Base-by-base conservation (phyloP, 768 basidiomycete species). In the Lenzites betulinus region DNA sequence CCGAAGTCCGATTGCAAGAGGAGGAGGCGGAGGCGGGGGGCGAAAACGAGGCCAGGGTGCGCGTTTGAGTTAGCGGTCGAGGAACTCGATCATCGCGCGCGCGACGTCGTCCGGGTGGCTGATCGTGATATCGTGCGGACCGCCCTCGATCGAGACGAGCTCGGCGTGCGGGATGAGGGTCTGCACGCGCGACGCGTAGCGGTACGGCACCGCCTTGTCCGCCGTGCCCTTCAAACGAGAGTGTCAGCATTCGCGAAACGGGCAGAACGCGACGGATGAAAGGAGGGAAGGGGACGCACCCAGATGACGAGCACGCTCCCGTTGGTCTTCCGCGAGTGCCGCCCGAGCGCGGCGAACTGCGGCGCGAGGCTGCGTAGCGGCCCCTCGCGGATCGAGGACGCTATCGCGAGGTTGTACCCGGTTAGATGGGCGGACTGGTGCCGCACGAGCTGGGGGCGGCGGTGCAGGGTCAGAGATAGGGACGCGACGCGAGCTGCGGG, bases 361-460 rank as follows among this genome's bases (percentile, higher is more conserved):
- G 79, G 70, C 1, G 71, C 73, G 55, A 86, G 81, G 5, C 88
- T 87, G 39, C 89, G 83, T 28, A 91, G 76, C 15, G 90, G 89
- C 1, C 89, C 89, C 39, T 88, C 82, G 35, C 89, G 81, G 25
- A 92, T 75, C 3, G 85, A 89, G 5, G 89, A 90, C 0, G 89
- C 89, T n/a, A 92, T 74, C 0, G 90, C 90, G 22, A 83, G 80
- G 64, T 92, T 90, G 70, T 84, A 92, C 4, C 90, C 83, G 0
- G 86, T 82, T 6, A 92, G 79, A 67, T 90, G 86, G 1, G 90
- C 90, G 0, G 88, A 88, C 73, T 92, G 90, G 13, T 90, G 75
- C n/a, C 89, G 82, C 0, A 91, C 85, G 56, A 92, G 86, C 84
- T 89, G 63, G 28, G 44, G 9, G 48, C 22, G 50, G 28, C 30